Conservation (phyloP, 169 alveolate genomes). For the Eimeria necatrix region DNA sequence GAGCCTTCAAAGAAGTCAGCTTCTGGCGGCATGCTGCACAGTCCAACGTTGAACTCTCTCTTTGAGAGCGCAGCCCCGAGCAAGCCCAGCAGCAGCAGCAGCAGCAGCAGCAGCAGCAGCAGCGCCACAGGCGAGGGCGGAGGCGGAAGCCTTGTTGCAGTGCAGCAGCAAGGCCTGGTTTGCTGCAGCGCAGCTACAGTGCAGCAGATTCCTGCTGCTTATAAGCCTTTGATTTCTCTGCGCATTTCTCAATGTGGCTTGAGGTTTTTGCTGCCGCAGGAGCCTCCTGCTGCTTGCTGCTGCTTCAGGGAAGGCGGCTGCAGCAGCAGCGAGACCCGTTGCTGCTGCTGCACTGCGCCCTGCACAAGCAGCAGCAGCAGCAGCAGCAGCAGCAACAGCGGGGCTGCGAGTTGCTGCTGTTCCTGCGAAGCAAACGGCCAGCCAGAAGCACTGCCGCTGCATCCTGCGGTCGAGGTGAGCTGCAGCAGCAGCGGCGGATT, state of each 20-base stretch:
- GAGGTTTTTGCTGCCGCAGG: not conserved
- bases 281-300: not conserved
- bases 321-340: not conserved
- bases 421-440: not conserved
- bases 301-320: not conserved
- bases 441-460: not conserved
- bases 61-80: not conserved
- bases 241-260: not conserved
- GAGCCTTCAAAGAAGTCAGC: not conserved
- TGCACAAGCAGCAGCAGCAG: not conserved
- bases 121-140: not conserved
- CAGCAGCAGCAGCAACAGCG: constrained; percentile 1
- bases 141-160: not conserved
- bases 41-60: not conserved
- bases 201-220: not conserved
- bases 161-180: not conserved
- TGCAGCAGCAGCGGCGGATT: not conserved
- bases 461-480: not conserved
- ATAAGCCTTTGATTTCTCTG: not conserved
- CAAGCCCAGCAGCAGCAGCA: not conserved
- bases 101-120: constrained; percentile 1
- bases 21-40: not conserved
- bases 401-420: not conserved
- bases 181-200: not conserved
- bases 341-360: not conserved